phyloP scores from a whole-genome alignment of 1,284 basidiomycete genomes.

The Xerocomus minutiporus region DNA sequence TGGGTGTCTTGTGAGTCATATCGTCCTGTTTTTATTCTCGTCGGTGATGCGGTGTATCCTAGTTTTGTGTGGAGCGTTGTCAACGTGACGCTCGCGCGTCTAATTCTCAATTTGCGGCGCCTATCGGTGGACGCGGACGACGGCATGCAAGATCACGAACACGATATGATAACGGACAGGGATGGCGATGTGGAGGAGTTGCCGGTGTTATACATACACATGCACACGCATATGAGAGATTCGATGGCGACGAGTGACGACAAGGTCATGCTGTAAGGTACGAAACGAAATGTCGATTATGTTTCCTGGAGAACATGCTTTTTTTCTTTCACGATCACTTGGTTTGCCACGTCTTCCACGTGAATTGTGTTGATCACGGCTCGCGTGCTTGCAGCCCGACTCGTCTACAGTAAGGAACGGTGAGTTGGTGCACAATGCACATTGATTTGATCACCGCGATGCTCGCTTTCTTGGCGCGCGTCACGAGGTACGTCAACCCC shows the following conservation, averaged over 20 bases:
- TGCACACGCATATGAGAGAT: not conserved
- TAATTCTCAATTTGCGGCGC: constrained; percentile 37
- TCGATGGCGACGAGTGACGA: not conserved
- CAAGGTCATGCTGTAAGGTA: not conserved
- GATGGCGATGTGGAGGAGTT: constrained; percentile 8
- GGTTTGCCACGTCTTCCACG: too few relatives aligned
- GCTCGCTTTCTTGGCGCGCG: too few relatives aligned
- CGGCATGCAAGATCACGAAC: not conserved
- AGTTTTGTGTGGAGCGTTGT: constrained; percentile 41
- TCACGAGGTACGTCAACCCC: too few relatives aligned
- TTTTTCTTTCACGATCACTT: not conserved
- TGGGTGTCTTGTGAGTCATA: constrained; percentile 30
- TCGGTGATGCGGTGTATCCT: not conserved
- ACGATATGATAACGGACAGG: not conserved
- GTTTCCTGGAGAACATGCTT: not conserved
- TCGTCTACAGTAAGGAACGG: too few relatives aligned
- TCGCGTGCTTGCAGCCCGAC: too few relatives aligned
- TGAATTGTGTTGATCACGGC: too few relatives aligned
- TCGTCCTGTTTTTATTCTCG: not conserved
- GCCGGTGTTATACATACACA: constrained; percentile 1
- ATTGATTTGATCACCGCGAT: too few relatives aligned
- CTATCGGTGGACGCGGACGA: constrained; percentile 1
- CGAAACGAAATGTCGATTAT: not conserved
- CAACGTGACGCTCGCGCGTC: constrained; percentile 36
- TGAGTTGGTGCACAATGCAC: too few relatives aligned